Conservation (phyloP, 2,329 filamentous ascomycete species). For the Pestalotiopsis sp. region DNA sequence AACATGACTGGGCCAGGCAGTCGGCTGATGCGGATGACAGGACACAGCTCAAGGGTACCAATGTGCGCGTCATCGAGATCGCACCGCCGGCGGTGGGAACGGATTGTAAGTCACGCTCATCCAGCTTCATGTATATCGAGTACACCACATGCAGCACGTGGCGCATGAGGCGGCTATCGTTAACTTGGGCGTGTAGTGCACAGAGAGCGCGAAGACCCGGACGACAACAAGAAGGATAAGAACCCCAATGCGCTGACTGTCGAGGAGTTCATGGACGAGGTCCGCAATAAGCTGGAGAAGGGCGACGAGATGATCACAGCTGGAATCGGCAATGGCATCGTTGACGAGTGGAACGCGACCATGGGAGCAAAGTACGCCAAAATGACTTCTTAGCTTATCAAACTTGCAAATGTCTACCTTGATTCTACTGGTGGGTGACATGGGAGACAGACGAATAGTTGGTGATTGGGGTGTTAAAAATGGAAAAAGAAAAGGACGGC, state of each 20-base stretch:
- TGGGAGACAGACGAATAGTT: not conserved
- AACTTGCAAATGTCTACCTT: not conserved
- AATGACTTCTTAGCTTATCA: not conserved
- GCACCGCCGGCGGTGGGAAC: conserved; percentile 57
- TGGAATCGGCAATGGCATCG: conserved; percentile 41
- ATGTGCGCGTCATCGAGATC: conserved; percentile 55
- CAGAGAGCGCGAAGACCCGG: conserved; percentile 55
- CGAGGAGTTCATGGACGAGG: conserved; percentile 56
- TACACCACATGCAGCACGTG: not conserved
- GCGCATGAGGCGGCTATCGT: not conserved
- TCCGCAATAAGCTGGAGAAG: conserved; percentile 44
- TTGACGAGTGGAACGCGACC: conserved; percentile 45
- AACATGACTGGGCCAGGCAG: not conserved
- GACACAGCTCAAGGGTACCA: conserved; percentile 46
- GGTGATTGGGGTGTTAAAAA: not conserved
- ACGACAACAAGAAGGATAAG: conserved; percentile 63
- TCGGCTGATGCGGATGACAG: not conserved
- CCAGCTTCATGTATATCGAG: not conserved
- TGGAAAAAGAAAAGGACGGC: not conserved
- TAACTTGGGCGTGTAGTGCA: conserved; percentile 40
- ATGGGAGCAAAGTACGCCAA: conserved; percentile 33
- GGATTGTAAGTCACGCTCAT: conserved; percentile 29
- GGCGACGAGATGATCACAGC: conserved; percentile 52
- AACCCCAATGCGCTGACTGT: conserved; percentile 47
- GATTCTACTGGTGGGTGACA: not conserved